Base-by-base conservation (phyloP, 1,139 yeast genomes). In the Meyerozyma guilliermondii region DNA sequence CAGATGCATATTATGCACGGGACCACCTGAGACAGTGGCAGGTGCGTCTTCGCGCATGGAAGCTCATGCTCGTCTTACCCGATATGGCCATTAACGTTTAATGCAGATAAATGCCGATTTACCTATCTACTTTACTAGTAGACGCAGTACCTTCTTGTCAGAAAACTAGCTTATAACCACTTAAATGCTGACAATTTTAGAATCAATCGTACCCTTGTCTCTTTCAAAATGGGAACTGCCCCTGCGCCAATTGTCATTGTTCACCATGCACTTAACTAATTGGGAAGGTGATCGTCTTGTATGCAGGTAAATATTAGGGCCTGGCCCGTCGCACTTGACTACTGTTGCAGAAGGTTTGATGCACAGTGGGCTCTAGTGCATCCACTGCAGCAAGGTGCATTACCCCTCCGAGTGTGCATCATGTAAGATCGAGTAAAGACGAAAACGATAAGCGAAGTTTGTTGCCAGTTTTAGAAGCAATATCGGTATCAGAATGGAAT, bases 21-120 rank as follows among this genome's bases (percentile, higher is more conserved):
- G 17, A 18, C 17, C 24, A 18, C 36, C 36, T 33, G 36, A 33
- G 23, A 33, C 36, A 33, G 14, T 9, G 4, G n/a, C 11, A 33
- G 36, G 36, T 33, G 36, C 36, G 36, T 33, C 36, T 10, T 16
- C 11, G 24, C 36, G 24, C 36, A 33, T 17, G 36, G 23, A 33
- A 33, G 23, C 24, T 10, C 24, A 20, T 10, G 13, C 6, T 33
- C 5, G 8, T 17, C 9, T 33, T 33, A 20, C 36, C 36, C 24
- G 24, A 33, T 33, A 13, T 29, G 33, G 33, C 9, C 18, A 29
- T 9, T 13, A 26, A 26, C 28, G 28, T 10, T 26, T 26, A 6
- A 26, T 26, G 28, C 28, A 26, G 11, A 10, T 11, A 26, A 3
- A 3, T 13, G 28, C 28, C 28, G 5, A 20, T 20, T 3, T 20